Conservation (phyloP, 768 basidiomycete species). For the Boletales sp. region DNA sequence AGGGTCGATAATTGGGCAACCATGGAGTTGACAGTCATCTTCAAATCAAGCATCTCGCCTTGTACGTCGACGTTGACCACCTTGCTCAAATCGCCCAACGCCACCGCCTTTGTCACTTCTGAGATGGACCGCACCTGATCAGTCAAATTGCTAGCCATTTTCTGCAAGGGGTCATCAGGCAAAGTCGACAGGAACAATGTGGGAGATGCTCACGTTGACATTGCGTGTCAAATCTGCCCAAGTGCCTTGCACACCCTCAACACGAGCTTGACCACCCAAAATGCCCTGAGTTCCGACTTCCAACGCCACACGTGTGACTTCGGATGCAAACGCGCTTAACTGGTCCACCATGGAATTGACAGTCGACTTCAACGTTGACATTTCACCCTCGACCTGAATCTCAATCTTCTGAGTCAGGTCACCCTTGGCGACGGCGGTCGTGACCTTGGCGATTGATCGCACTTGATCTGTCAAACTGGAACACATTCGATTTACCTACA, state of each 20-base stretch:
- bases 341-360: conserved; percentile 97
- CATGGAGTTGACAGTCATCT: conserved; percentile 79
- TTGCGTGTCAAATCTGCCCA: conserved; percentile 89
- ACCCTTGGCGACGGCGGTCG: conserved; percentile 86
- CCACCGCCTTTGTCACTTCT: conserved; percentile 75
- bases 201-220: conserved; percentile 63
- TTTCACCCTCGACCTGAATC: conserved; percentile 85
- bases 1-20: conserved; percentile 68
- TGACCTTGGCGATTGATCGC: conserved; percentile 79
- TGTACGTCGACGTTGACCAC: conserved; percentile 90
- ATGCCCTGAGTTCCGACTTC: conserved; percentile 92
- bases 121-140: conserved; percentile 91
- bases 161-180: conserved; percentile 39
- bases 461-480: conserved; percentile 77
- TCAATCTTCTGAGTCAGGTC: conserved; percentile 92
- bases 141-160: conserved; percentile 84
- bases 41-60: conserved; percentile 88
- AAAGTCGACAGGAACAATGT: neutral
- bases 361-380: conserved; percentile 77
- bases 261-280: conserved; percentile 85
- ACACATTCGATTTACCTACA: conserved; percentile 76
- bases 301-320: conserved; percentile 78
- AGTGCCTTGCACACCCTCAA: conserved; percentile 88
- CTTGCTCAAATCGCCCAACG: conserved; percentile 77
- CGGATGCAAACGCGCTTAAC: conserved; percentile 79